Evolutionary conservation across 768 basidiomycete species (phyloP).

Genomic region (Lentinula detonsa): DNA sequence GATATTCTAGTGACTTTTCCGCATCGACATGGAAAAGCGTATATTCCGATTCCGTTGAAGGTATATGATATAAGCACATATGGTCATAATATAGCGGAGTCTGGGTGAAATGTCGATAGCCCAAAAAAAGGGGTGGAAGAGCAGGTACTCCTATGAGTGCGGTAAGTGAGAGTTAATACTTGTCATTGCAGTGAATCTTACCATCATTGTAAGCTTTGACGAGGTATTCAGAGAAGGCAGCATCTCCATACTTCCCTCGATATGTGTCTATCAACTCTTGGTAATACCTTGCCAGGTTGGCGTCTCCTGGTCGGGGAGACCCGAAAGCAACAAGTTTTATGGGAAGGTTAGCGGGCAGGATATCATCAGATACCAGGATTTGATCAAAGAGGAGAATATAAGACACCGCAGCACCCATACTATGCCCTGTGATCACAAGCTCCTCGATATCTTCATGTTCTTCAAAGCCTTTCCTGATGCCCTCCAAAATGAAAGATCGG

Average conservation of each 20-base stretch:
- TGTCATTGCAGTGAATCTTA: slow-evolving; percentile 14
- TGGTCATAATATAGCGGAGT: slow-evolving; percentile 43
- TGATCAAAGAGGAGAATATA: slow-evolving; percentile 43
- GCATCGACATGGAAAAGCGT: slow-evolving; percentile 33
- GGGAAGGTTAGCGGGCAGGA: slow-evolving; percentile 19
- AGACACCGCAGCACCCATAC: slow-evolving; percentile 49
- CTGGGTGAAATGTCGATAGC: slow-evolving; percentile 46
- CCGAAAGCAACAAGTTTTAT: slow-evolving; percentile 47
- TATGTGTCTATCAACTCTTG: slow-evolving; percentile 26
- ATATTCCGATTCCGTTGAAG: slow-evolving; percentile 38
- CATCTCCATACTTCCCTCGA: slow-evolving; percentile 26
- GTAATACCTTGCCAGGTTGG: slow-evolving; percentile 35
- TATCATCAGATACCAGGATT: slow-evolving; percentile 26
- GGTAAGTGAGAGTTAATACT: neutral
- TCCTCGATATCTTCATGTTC: slow-evolving; percentile 27
- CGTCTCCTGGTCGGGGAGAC: slow-evolving; percentile 43
- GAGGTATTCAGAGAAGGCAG: slow-evolving; percentile 36
- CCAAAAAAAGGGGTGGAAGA: slow-evolving; percentile 45
- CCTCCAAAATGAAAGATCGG: slow-evolving; percentile 23
- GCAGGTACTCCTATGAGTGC: slow-evolving; percentile 41
- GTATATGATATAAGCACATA: slow-evolving; percentile 42
- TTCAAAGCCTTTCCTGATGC: slow-evolving; percentile 30
- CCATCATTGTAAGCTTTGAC: slow-evolving; percentile 56
- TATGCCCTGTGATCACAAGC: slow-evolving; percentile 50
- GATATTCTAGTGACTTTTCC: slow-evolving; percentile 23